Evolutionary conservation across 176 grass and related monocot genomes (phyloP), one percentile per base, ranked within the genome.

Genomic region (Rhynchospora tenuis): DNA sequence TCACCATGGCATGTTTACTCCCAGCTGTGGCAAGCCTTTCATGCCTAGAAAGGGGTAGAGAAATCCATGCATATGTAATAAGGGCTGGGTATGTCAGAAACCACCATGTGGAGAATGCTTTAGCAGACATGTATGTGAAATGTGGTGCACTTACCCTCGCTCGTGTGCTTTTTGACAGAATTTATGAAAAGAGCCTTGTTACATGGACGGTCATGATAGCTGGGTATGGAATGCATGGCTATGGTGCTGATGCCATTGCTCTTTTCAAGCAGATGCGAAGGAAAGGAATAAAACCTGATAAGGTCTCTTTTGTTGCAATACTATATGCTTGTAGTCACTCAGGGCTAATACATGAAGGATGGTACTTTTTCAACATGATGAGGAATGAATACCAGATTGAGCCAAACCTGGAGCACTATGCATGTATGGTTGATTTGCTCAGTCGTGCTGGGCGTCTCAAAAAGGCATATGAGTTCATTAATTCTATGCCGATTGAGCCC

Each of bases 151-250:
- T 98, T 69, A 72, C 89, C 27, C 79, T 88, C 27, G 90, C 89
- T 38, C 82, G 58, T 26, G 19, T 63, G 33, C 17, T 94, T 77
- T 94, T 93, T 87, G 87, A 98, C 86, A 75, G 50, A 62, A 91
- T 98, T 83, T 70, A 77, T 81, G 83, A 83, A 51, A 94, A 90
- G 81, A 86, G 94, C 62, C 87, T 89, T 76, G 83, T 94, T 86
- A 91, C 92, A 57, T 97, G 95, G 95, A 97, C 92, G 56, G 86
- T 97, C 83, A 94, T 94, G 92, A 88, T 97, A 82, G 89, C 95
- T 89, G 90, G 90, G 70, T 97, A 93, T 70, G 92, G 95, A 22
- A 97, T 97, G 90, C 95, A 94, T 64, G 90, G 95, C 29, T 84
- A 84, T 78, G 92, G 95, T 14, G 89, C 31, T 75, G 83, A 88